These are phyloP conservation scores for Botryosphaeria dothidea DNA, from an alignment of 2,329 filamentous ascomycete genomes.

Conservation along the genomic window DNA sequence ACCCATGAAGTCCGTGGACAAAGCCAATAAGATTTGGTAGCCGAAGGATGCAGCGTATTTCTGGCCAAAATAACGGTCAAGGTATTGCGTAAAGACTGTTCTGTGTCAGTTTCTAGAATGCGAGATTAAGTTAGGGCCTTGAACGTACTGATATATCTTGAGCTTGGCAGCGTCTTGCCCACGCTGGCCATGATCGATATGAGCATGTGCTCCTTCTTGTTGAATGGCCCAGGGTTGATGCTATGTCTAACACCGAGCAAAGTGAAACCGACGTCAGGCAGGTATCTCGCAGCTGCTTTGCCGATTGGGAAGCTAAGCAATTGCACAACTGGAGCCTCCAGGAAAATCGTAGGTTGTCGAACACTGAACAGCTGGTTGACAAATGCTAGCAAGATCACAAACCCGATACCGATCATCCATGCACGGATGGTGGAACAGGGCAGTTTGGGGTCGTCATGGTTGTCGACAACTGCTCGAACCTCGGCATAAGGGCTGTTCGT, in stretches of 20 bases:
- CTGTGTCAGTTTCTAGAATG: background rate
- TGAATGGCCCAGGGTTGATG: constrained; percentile 22
- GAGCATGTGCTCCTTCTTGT: constrained; percentile 37
- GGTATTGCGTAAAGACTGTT: constrained; percentile 51
- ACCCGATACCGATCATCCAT: constrained; percentile 48
- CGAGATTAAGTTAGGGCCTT: no score
- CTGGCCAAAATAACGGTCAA: constrained; percentile 55
- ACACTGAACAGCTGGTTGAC: constrained; percentile 65
- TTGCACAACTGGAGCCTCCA: constrained; percentile 63
- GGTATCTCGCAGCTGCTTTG: constrained; percentile 17
- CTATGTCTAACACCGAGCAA: constrained; percentile 17
- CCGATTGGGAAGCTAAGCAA: constrained; percentile 62
- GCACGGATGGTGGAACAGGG: constrained; percentile 41
- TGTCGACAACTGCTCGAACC: constrained; percentile 21
- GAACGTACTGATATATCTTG: constrained; percentile 44
- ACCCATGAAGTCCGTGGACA: constrained; percentile 66
- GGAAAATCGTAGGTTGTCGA: constrained; percentile 60
- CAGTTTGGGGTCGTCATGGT: constrained; percentile 27
- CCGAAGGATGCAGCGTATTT: constrained; percentile 47
- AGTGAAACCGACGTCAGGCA: constrained; percentile 18
- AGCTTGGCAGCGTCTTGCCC: constrained; percentile 51
- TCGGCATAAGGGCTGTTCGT: constrained; percentile 27
- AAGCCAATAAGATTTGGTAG: constrained; percentile 63
- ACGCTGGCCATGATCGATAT: constrained; percentile 65
- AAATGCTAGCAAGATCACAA: constrained; percentile 45